A percentile compares a stretch with the other conserved stretches of the same genome.
Evolutionary conservation across 495 filamentous ascomycete genomes (phyloP).

Genomic region (Penicillium simplicissimum): DNA sequence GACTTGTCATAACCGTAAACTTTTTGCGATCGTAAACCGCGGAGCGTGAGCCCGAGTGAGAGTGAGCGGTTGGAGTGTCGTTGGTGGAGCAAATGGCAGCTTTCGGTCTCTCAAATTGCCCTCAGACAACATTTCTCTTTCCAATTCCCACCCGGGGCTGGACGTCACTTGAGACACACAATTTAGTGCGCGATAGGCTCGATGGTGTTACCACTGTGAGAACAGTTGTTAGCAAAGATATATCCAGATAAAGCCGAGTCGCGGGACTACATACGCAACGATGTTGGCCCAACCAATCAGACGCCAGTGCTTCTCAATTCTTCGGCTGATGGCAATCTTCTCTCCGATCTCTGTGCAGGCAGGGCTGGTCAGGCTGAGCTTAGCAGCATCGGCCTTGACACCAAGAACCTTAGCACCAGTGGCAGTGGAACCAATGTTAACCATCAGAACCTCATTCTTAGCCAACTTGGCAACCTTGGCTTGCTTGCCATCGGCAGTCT

Average conservation of each 20-base stretch:
- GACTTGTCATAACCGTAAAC: constrained; percentile 40
- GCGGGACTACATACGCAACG: constrained; percentile 57
- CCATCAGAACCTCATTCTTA: constrained; percentile 98
- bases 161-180: constrained; percentile 19
- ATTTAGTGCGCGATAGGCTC: constrained; percentile 53
- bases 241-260: background rate
- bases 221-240: constrained; percentile 22
- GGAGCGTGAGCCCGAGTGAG: constrained; percentile 22
- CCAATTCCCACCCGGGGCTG: constrained; percentile 14
- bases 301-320: constrained; percentile 99
- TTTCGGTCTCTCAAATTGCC: constrained; percentile 5
- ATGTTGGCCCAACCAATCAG: constrained; percentile 97
- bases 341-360: constrained; percentile 93
- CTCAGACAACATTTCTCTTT: constrained; percentile 13
- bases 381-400: constrained; percentile 96
- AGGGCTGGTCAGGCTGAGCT: constrained; percentile 81
- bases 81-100: constrained; percentile 9
- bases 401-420: constrained; percentile 93
- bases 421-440: constrained; percentile 97
- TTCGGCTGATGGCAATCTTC: constrained; percentile 93
- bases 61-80: constrained; percentile 13
- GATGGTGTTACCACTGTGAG: constrained; percentile 51
- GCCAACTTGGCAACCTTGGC: constrained; percentile 96
- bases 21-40: constrained; percentile 27
- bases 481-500: constrained; percentile 97